Evolutionary conservation across 495 filamentous ascomycete species (phyloP), one percentile per base, ranked within the genome.

Genomic region (Xylaria bambusicola): DNA sequence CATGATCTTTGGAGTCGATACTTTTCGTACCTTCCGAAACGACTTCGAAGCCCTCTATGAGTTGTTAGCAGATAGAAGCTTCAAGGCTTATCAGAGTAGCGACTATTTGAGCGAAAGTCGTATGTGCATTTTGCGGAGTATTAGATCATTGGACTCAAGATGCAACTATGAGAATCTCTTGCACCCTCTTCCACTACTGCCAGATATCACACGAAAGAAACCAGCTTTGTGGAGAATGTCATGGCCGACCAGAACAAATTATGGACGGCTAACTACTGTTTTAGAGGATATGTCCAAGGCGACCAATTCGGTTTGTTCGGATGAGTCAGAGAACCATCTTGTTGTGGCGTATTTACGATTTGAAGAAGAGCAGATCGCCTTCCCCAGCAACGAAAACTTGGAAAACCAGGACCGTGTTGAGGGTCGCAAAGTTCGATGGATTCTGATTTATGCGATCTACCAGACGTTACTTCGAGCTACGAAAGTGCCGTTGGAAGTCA

Each of bases 381-480:
- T 33, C 29, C 29, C 29, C 63, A 3, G 64, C 70, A 10, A 63
- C 60, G 6, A 80, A 75, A 58, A 67, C 29, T 35, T 60, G 2
- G 74, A 80, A 48, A 76, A 72, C 50, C 45, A 78, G 0, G 75
- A 76, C 5, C 75, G 71, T n/a, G 66, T 72, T 44, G 86, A 87
- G 29, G 81, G 82, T 17, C 82, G 86, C 21, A 85, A 84, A 61
- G 80, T 86, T 31, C 84, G 88, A 24, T 92, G 88, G 88, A 77
- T 90, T 5, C 65, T 91, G 38, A 78, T 91, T 27, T 92, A 92
- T 60, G 79, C 82, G 26, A 77, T 84, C 13, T 77, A 90, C 40
- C 88, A 92, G 63, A 82, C 84, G 3, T 74, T 90, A 26, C 80
- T 78, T 10, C 81, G 78, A 42, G 82, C 71, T 31, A 75, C 76